These are phyloP conservation scores for Cenchrus purpureus DNA, from an alignment of 176 grass and related monocot species.

Conservation along the genomic window DNA sequence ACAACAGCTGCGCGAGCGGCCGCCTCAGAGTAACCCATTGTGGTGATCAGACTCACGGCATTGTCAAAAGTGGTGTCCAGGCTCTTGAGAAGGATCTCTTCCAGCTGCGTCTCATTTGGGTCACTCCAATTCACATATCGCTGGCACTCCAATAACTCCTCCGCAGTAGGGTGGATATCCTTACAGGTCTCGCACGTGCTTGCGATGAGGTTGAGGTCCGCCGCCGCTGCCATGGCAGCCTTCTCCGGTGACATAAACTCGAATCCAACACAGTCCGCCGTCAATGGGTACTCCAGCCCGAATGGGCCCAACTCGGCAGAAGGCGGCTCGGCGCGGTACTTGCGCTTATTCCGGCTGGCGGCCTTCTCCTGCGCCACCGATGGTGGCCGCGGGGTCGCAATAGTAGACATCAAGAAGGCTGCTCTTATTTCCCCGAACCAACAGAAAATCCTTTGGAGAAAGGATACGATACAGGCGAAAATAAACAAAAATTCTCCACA, in stretches of 20 bases:
- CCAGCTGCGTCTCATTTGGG: slow-evolving; percentile 68
- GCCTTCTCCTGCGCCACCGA: slow-evolving; percentile 64
- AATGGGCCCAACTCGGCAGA: slow-evolving; percentile 54
- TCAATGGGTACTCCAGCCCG: slow-evolving; percentile 51
- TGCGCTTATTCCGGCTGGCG: slow-evolving; percentile 86
- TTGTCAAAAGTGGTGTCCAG: slow-evolving; percentile 73
- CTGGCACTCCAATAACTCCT: slow-evolving; percentile 61
- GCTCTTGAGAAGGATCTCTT: slow-evolving; percentile 86
- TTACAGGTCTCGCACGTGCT: slow-evolving; percentile 66
- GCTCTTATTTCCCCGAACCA: neutral
- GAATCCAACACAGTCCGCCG: slow-evolving; percentile 62
- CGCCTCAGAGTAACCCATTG: slow-evolving; percentile 79
- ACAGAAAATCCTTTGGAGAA: slow-evolving; percentile 6
- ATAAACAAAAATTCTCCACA: slow-evolving; percentile 10
- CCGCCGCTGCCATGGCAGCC: slow-evolving; percentile 20
- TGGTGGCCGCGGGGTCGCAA: slow-evolving; percentile 34
- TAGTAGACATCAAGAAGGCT: slow-evolving; percentile 38
- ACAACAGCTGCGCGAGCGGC: slow-evolving; percentile 61
- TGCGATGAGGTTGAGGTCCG: slow-evolving; percentile 53
- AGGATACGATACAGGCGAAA: neutral
- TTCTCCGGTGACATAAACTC: slow-evolving; percentile 69
- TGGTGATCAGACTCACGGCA: slow-evolving; percentile 64
- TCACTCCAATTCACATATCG: slow-evolving; percentile 79
- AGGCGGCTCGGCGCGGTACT: slow-evolving; percentile 77
- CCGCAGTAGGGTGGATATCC: slow-evolving; percentile 48